Percentiles rank a stretch among this genome's conserved stretches.
Conservation (phyloP, 139 green algal species). For the Volvox reticuliferus region DNA sequence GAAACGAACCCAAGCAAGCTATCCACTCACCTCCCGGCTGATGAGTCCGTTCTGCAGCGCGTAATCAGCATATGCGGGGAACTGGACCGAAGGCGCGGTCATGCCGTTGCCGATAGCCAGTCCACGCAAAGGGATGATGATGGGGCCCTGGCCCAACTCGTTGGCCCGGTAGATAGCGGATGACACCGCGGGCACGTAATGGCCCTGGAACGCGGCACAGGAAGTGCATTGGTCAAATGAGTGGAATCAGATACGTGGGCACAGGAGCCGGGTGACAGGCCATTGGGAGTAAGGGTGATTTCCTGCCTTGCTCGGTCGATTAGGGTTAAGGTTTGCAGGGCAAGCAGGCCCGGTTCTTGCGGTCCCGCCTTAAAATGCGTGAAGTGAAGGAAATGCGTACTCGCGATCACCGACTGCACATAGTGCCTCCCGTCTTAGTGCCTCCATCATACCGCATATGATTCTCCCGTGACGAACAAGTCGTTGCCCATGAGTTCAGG, state of each 20-base stretch:
- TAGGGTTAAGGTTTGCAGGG: too few relatives aligned
- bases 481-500: slow-evolving; percentile 76
- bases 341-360: too few relatives aligned
- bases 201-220: slow-evolving; percentile 49
- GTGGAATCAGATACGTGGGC: too few relatives aligned
- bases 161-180: slow-evolving; percentile 72
- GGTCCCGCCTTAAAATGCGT: too few relatives aligned
- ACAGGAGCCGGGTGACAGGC: too few relatives aligned
- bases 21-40: slow-evolving; percentile 53
- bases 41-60: slow-evolving; percentile 82
- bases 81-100: slow-evolving; percentile 93
- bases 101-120: slow-evolving; percentile 95
- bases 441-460: slow-evolving; percentile 71
- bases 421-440: background rate
- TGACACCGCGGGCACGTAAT: slow-evolving; percentile 84
- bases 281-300: too few relatives aligned
- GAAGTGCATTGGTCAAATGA: too few relatives aligned
- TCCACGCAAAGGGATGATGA: slow-evolving; percentile 69
- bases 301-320: too few relatives aligned
- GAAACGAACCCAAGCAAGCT: background rate
- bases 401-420: too few relatives aligned
- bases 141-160: slow-evolving; percentile 57
- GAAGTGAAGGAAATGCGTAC: too few relatives aligned
- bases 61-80: slow-evolving; percentile 87
- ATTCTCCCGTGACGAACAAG: slow-evolving; percentile 94